Conservation (phyloP, 1,284 basidiomycete species). For the Rhodotorula sp. region DNA sequence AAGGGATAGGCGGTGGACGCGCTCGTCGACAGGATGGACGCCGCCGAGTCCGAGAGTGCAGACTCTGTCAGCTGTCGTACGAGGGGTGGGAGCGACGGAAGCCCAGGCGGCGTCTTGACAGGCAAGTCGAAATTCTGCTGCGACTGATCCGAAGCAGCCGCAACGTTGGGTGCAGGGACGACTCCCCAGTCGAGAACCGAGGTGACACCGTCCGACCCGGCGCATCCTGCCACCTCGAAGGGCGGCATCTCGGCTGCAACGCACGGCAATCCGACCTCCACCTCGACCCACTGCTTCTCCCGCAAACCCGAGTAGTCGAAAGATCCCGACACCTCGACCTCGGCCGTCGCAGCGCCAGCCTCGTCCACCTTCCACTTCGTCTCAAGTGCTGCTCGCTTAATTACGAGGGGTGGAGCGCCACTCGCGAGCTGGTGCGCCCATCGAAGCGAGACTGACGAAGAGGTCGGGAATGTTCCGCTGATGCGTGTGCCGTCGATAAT, state of each 20-base stretch:
- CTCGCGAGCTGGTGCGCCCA: slow-evolving; percentile 14
- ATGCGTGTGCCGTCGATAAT: slow-evolving; percentile 3
- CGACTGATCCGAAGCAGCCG: no score
- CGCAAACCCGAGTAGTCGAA: slow-evolving; percentile 11
- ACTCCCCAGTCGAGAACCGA: background rate
- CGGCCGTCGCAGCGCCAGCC: background rate
- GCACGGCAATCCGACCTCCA: background rate
- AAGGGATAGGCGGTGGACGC: slow-evolving; percentile 1
- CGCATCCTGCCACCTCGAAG: background rate
- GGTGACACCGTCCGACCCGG: background rate
- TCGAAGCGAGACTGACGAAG: slow-evolving; percentile 6
- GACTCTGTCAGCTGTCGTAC: background rate
- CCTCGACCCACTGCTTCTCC: slow-evolving; percentile 25
- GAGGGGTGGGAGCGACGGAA: background rate
- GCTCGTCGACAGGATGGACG: background rate
- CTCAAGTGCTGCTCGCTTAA: slow-evolving; percentile 1
- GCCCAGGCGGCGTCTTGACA: no score
- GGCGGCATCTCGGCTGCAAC: background rate
- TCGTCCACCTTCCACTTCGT: slow-evolving; percentile 12
- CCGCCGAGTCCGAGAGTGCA: background rate
- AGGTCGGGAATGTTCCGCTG: slow-evolving; percentile 26
- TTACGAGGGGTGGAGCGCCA: background rate
- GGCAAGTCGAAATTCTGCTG: no score
- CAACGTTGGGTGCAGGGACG: background rate
- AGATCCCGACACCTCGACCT: slow-evolving; percentile 4